Evolutionary conservation across 805 yeast genomes (phyloP), one percentile per base, ranked within the genome.

Genomic region (Phaffomyces opuntiae): DNA sequence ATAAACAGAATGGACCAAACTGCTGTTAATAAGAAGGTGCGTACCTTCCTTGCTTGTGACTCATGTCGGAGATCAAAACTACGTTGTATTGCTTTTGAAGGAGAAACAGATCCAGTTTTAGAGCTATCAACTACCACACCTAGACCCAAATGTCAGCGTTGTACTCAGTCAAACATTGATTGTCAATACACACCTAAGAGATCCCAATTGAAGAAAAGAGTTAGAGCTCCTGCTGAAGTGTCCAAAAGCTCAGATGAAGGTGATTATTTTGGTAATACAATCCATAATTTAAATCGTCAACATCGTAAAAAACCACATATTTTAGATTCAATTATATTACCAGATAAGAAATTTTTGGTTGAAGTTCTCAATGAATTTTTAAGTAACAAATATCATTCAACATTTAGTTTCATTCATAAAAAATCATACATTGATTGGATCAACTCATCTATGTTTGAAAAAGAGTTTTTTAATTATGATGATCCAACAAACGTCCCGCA

Each of bases 31-130:
- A 39, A 37, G 27, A 44, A 37, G 38, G 29, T 29, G 5, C 42
- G 53, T n/a, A 45, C 49, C 11, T 50, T 50, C 13, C 47, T 50
- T 7, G 53, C 53, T 8, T 50, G 53, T 40, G 53, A 50, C 19
- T 29, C 43, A 29, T 50, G 53, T n/a, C 43, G 53, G n/a, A 46
- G 37, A 19, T 48, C 51, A 3, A 50, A 50, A 26, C 14, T 50
- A 14, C 46, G 49, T 13, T 50, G 53, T 29, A 48, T 34, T 9
- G 44, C 33, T 3, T 35, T 29, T 7, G 49, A 42, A 5, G 40
- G 32, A 7, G 40, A 38, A 5, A 13, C 13, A 9, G 17, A 21
- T 7, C 36, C 17, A 9, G 8, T 9, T 33, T 16, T 33, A 33
- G 36, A 17, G 8, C 13, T 29, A 29, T 29, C 31, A 29, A 29